Evolutionary conservation across 139 green algal genomes (phyloP), one percentile per base, ranked within the genome.

Genomic region (Auxenochlorella pyrenoidosa): DNA sequence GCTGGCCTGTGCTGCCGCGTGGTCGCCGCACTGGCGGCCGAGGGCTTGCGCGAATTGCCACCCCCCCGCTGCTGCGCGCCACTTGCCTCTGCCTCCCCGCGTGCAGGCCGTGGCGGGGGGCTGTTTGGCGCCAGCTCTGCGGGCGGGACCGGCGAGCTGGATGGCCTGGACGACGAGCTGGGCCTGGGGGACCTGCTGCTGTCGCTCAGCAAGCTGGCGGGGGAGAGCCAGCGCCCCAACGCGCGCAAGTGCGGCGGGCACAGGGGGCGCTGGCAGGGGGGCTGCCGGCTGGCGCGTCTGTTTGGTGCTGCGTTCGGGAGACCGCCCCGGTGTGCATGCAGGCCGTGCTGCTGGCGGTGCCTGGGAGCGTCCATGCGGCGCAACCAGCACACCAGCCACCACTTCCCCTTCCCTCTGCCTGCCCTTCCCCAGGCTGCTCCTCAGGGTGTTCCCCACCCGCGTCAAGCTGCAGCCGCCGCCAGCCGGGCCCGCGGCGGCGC

Each of bases 381-480:
- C n/a, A n/a, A n/a, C n/a, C n/a, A n/a, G n/a, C n/a, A n/a, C n/a
- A n/a, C n/a, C n/a, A n/a, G n/a, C n/a, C 54, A 24, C 54, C 3
- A 2, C 54, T 13, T 24, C 54, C 54, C 54, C 51, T 30, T 12
- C 47, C 51, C 54, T 36, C 15, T 24, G 19, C 15, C n/a, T 21
- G 8, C 63, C 19, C 38, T 43, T 41, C 32, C 28, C 71, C 89
- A 92, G 86, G 85, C 47, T 92, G 76, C 86, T 93, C 66, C 34
- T 80, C 32, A 75, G 72, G n/a, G 54, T 90, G 24, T 93, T 93
- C 68, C 79, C 79, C 63, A 93, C 91, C 1, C 73, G 85, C 22
- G 87, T 94, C 26, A 75, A 82, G 43, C 90, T 94, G 36, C 59
- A 59, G 66, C 71, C 84, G 51, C 91, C 89, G 22, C 81, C 81